These are phyloP conservation scores for Gentiana macrophylla DNA, from an alignment of 257 asterid species.

Conservation along the genomic window DNA sequence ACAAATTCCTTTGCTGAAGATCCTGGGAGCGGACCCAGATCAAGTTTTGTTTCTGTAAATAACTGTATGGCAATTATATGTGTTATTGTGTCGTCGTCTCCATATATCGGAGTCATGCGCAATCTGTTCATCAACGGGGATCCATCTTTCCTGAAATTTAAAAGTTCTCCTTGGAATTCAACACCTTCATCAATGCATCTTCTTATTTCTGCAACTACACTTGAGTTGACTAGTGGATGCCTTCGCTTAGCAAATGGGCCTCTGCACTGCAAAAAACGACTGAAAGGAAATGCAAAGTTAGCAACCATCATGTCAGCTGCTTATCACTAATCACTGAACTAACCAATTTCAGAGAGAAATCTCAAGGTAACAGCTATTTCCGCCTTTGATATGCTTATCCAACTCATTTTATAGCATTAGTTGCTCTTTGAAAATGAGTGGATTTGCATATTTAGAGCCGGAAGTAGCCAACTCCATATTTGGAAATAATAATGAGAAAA, in stretches of 20 bases:
- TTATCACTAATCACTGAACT: not conserved
- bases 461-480: no score
- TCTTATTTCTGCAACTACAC: conserved; percentile 36
- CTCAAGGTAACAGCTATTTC: not conserved
- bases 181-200: conserved; percentile 38
- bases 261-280: conserved; percentile 49
- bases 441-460: no score
- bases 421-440: no score
- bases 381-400: not conserved
- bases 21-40: conserved; percentile 76
- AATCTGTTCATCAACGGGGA: conserved; percentile 42
- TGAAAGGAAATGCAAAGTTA: conserved; percentile 12
- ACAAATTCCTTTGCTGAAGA: conserved; percentile 51
- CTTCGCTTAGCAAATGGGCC: conserved; percentile 49
- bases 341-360: not conserved
- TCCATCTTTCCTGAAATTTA: conserved; percentile 49
- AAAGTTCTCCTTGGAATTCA: conserved; percentile 44
- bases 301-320: not conserved
- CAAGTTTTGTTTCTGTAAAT: conserved; percentile 56
- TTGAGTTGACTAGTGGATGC: conserved; percentile 39
- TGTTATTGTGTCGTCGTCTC: conserved; percentile 32
- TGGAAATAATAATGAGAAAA: no score
- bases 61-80: conserved; percentile 73
- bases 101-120: conserved; percentile 42
- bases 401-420: no score